Percentiles rank a stretch among this genome's conserved stretches.
Evolutionary conservation across 2,329 filamentous ascomycete genomes (phyloP).

Genomic region (Cordyceps fumosorosea): DNA sequence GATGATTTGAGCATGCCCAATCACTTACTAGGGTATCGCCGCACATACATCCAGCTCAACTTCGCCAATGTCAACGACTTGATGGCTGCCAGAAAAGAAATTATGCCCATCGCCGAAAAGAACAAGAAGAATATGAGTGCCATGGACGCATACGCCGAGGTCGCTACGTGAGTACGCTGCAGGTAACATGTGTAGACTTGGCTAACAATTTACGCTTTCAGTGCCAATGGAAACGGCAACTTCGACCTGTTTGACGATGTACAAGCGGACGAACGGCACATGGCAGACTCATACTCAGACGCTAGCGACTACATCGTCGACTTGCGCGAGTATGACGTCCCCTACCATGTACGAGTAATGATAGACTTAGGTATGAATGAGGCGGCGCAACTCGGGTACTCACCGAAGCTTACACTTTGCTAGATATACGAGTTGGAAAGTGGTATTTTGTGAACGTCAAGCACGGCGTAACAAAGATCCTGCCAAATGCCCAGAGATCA

Average conservation of each 20-base stretch:
- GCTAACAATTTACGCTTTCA: slow-evolving; percentile 14
- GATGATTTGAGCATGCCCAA: slow-evolving; percentile 95
- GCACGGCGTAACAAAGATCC: slow-evolving; percentile 78
- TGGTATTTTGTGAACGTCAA: slow-evolving; percentile 97
- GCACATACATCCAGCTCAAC: slow-evolving; percentile 78
- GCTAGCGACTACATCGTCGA: slow-evolving; percentile 97
- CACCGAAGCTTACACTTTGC: neutral
- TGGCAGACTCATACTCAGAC: slow-evolving; percentile 69
- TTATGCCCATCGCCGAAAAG: slow-evolving; percentile 88
- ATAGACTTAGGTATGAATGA: slow-evolving; percentile 71
- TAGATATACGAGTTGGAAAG: slow-evolving; percentile 90
- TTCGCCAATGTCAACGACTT: slow-evolving; percentile 87
- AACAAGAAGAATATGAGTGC: slow-evolving; percentile 95
- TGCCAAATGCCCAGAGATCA: slow-evolving; percentile 78
- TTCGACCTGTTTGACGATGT: slow-evolving; percentile 93
- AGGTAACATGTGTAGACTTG: neutral
- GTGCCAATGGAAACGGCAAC: slow-evolving; percentile 60
- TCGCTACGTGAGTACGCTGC: slow-evolving; percentile 62
- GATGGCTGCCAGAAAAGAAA: slow-evolving; percentile 72
- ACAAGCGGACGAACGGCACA: slow-evolving; percentile 73
- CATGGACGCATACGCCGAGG: slow-evolving; percentile 97
- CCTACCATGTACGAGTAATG: slow-evolving; percentile 97
- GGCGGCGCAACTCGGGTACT: neutral
- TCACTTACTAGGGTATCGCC: slow-evolving; percentile 82
- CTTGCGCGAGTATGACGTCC: slow-evolving; percentile 98